phyloP scores from a whole-genome alignment of 108 stramenopile genomes.

The Conticribra guillardii region DNA sequence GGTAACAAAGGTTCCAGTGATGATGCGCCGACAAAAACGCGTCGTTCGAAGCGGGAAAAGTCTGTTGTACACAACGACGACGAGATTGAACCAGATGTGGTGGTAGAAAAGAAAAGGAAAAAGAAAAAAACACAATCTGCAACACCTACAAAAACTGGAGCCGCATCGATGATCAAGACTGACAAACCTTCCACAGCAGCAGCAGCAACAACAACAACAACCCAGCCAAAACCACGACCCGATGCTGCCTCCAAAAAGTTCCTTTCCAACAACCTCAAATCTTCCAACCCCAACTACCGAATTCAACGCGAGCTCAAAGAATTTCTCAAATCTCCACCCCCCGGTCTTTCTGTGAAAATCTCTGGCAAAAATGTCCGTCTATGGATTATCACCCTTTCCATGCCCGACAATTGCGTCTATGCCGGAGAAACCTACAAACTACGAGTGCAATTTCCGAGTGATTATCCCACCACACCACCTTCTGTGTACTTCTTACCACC shows the following conservation, averaged over 20 bases:
- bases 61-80: background rate
- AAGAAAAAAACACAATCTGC: slow-evolving; percentile 13
- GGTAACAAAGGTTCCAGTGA: slow-evolving; percentile 9
- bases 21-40: slow-evolving; percentile 9
- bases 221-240: slow-evolving; percentile 38
- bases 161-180: background rate
- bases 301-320: slow-evolving; percentile 89
- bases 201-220: slow-evolving; percentile 4
- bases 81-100: background rate
- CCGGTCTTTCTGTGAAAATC: slow-evolving; percentile 83
- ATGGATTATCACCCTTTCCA: slow-evolving; percentile 92
- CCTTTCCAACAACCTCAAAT: slow-evolving; percentile 55
- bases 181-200: background rate
- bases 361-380: slow-evolving; percentile 84
- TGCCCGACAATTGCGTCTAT: slow-evolving; percentile 85
- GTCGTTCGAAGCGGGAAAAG: background rate
- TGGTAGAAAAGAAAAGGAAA: slow-evolving; percentile 7
- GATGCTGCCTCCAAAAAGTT: slow-evolving; percentile 65
- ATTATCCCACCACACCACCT: slow-evolving; percentile 94
- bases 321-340: slow-evolving; percentile 83
- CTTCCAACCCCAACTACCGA: slow-evolving; percentile 80
- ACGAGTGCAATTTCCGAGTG: slow-evolving; percentile 79
- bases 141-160: slow-evolving; percentile 13
- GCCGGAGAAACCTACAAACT: slow-evolving; percentile 94
- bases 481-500: slow-evolving; percentile 88